Evolutionary conservation across 805 yeast genomes (phyloP), one percentile per base, ranked within the genome.

Genomic region (Diddensiella santjacobensis): DNA sequence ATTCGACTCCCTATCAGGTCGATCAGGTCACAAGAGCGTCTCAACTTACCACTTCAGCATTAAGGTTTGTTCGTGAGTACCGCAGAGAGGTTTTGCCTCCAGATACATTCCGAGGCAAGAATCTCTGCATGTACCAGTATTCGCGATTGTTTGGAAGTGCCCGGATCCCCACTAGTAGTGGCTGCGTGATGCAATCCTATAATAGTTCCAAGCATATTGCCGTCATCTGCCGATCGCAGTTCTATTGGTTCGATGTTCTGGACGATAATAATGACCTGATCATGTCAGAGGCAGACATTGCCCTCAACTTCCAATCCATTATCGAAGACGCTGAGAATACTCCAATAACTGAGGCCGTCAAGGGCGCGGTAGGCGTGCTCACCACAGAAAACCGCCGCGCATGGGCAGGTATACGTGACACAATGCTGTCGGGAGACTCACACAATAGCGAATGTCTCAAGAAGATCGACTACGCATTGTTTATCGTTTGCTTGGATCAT

Each of bases 171-270:
- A 83, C 93, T 1, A 73, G 75, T 19, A 74, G 78, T 2, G 95
- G 95, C 2, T 89, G 97, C 65, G 79, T 85, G 48, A 80, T 89
- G 81, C 96, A 88, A 66, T 78, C 87, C 1, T 96, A 87, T 65
- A 63, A 74, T 4, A 71, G 80, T 6, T 81, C 93, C 1, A 84
- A 81, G 59, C 96, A 89, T 65, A 80, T 89, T 31, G 83, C 88
- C 6, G 90, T 89, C 13, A 69, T 87, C 64, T 81, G 87, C 53
- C 82, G 85, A 60, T 85, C 95, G 1, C 96, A 89, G 66, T 87
- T 88, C 65, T 89, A 89, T 68, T 89, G 96, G 96, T 89, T 89
- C 63, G 96, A 89, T 62, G 97, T 89, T 1, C 70, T 89, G 58
- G 95, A 88, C 65, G 73, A 74, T 42, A 69, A 80, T 53, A 80